A percentile compares a stretch with the other conserved stretches of the same genome.
Conservation (phyloP, 495 filamentous ascomycete species). For the Penicillium nucicola region DNA sequence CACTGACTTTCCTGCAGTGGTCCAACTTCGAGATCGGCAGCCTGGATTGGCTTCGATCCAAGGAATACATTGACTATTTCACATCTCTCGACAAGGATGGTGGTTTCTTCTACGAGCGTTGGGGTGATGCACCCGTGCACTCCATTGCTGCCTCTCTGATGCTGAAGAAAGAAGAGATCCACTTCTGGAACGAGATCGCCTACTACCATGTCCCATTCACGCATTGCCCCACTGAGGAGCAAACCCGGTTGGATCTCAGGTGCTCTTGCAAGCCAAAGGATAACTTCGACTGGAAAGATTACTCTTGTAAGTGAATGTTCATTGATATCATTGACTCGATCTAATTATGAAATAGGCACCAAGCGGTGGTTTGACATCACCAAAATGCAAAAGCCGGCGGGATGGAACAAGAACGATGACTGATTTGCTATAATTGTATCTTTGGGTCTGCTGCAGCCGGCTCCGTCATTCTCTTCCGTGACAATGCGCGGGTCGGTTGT, state of each 20-base stretch:
- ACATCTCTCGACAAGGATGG: slow-evolving; percentile 74
- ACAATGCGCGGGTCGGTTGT: slow-evolving; percentile 19
- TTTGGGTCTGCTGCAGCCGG: slow-evolving; percentile 15
- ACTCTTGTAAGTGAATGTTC: slow-evolving; percentile 68
- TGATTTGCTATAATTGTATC: slow-evolving; percentile 32
- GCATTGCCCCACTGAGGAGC: slow-evolving; percentile 88
- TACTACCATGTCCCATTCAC: slow-evolving; percentile 99
- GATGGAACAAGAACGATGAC: slow-evolving; percentile 64
- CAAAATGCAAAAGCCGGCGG: slow-evolving; percentile 72
- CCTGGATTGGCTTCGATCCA: slow-evolving; percentile 77
- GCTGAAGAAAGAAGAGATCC: slow-evolving; percentile 86
- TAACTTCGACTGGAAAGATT: slow-evolving; percentile 99
- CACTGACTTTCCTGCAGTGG: slow-evolving; percentile 54
- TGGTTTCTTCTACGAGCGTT: slow-evolving; percentile 91
- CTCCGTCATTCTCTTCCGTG: slow-evolving; percentile 19
- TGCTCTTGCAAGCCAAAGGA: slow-evolving; percentile 94
- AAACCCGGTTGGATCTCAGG: slow-evolving; percentile 73
- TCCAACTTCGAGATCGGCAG: slow-evolving; percentile 90
- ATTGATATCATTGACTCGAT: not conserved
- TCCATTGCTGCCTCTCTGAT: slow-evolving; percentile 89
- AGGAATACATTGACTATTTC: slow-evolving; percentile 79
- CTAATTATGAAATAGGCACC: slow-evolving; percentile 54
- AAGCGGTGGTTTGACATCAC: slow-evolving; percentile 80
- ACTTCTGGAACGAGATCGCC: slow-evolving; percentile 98
- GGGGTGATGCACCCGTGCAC: slow-evolving; percentile 89